Evolutionary conservation across 805 yeast genomes (phyloP).

Genomic region (Metschnikowia cubensis): DNA sequence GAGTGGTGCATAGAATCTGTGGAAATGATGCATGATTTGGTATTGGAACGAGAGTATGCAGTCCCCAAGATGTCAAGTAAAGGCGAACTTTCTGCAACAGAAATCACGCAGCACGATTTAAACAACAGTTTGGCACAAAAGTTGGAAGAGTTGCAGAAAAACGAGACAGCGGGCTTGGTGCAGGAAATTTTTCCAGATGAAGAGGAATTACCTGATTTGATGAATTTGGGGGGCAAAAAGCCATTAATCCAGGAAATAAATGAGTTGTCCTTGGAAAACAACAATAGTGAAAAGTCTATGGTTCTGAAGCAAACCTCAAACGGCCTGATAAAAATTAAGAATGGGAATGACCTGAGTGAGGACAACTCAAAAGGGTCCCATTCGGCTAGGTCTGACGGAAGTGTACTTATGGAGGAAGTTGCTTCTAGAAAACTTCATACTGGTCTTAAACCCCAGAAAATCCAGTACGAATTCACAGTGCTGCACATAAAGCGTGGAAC

Average conservation of each 20-base stretch:
- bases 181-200: constrained; percentile 31
- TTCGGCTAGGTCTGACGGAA: background rate
- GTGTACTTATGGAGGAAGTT: background rate
- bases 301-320: too few species aligned
- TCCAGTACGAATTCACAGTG: constrained; percentile 9
- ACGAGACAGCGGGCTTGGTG: constrained; percentile 41
- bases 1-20: constrained; percentile 85
- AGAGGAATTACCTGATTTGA: constrained; percentile 26
- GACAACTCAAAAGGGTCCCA: too few species aligned
- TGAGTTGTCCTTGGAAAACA: constrained; percentile 19
- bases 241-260: constrained; percentile 57
- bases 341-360: too few species aligned
- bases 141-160: constrained; percentile 31
- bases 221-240: constrained; percentile 22
- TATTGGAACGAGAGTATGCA: constrained; percentile 58
- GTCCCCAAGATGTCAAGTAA: constrained; percentile 72
- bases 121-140: constrained; percentile 34
- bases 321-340: too few species aligned
- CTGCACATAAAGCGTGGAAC: constrained; percentile 2
- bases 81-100: constrained; percentile 52
- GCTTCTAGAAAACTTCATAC: background rate
- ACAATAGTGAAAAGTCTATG: background rate
- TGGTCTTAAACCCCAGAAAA: background rate
- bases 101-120: constrained; percentile 43
- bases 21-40: constrained; percentile 48